Conservation (phyloP, 2,329 filamentous ascomycete species). For the Phialophora tarda region DNA sequence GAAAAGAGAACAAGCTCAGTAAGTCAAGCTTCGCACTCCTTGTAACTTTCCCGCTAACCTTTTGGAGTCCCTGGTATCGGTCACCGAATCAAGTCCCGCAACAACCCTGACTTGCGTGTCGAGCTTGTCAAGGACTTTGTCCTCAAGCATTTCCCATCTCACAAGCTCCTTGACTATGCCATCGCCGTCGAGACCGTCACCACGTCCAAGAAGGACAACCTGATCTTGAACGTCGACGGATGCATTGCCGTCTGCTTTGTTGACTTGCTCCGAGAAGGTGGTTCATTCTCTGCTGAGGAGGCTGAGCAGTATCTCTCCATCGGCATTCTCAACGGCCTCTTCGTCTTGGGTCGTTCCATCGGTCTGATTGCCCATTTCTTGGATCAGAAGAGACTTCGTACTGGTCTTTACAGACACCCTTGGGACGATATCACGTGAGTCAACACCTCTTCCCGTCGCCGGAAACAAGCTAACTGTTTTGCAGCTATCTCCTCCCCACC, state of each 20-base stretch:
- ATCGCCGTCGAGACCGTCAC: slow-evolving; percentile 97
- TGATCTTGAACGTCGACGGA: slow-evolving; percentile 89
- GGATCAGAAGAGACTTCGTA: slow-evolving; percentile 98
- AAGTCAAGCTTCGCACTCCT: slow-evolving; percentile 46
- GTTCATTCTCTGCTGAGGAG: slow-evolving; percentile 94
- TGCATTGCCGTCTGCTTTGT: slow-evolving; percentile 88
- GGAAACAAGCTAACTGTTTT: not conserved
- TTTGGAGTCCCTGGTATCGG: slow-evolving; percentile 85
- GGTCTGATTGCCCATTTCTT: slow-evolving; percentile 99
- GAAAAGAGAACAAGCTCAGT: slow-evolving; percentile 99
- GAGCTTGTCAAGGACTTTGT: slow-evolving; percentile 99
- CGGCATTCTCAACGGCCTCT: slow-evolving; percentile 99
- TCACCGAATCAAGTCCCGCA: slow-evolving; percentile 98
- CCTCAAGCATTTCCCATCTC: slow-evolving; percentile 93
- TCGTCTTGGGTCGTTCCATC: slow-evolving; percentile 95
- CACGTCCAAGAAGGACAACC: slow-evolving; percentile 99
- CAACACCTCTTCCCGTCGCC: not conserved
- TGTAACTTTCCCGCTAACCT: slow-evolving; percentile 40
- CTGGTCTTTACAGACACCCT: slow-evolving; percentile 97
- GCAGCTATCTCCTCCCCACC: slow-evolving; percentile 70
- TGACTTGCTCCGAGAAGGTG: slow-evolving; percentile 95
- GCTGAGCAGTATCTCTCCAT: slow-evolving; percentile 98
- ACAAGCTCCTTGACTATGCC: slow-evolving; percentile 98
- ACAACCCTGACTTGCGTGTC: slow-evolving; percentile 99
- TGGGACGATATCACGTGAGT: slow-evolving; percentile 89